These are phyloP conservation scores for Kurtzmaniella fragi DNA, from an alignment of 805 yeast species.

Conservation along the genomic window DNA sequence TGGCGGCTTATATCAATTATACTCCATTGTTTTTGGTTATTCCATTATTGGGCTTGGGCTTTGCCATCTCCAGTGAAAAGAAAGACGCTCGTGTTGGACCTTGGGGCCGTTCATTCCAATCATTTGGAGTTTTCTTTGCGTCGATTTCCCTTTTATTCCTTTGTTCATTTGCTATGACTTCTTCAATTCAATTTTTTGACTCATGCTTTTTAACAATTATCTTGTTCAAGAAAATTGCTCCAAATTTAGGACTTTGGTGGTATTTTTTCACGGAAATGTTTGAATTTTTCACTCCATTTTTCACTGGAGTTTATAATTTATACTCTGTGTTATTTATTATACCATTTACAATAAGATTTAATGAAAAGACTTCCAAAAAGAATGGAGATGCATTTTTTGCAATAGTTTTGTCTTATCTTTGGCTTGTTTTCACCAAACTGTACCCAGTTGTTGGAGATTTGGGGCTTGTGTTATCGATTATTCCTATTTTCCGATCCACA, in stretches of 20 bases:
- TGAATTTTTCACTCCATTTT: constrained; percentile 80
- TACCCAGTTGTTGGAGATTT: constrained; percentile 84
- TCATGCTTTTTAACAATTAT: constrained; percentile 52
- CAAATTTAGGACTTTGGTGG: constrained; percentile 98
- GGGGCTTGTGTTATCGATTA: constrained; percentile 36
- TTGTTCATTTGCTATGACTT: constrained; percentile 18
- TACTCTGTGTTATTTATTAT: constrained; percentile 60
- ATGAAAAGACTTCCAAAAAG: constrained; percentile 8
- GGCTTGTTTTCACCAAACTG: constrained; percentile 62
- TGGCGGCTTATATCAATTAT: constrained; percentile 59
- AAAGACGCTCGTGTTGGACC: background rate
- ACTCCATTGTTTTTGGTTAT: constrained; percentile 58
- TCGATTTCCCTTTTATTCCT: constrained; percentile 19
- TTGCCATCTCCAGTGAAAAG: constrained; percentile 10
- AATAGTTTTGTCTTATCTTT: constrained; percentile 34
- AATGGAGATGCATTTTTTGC: constrained; percentile 57
- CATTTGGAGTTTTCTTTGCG: constrained; percentile 13
- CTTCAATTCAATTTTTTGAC: constrained; percentile 22
- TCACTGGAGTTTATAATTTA: constrained; percentile 76
- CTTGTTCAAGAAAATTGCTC: constrained; percentile 65
- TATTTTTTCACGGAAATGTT: constrained; percentile 95
- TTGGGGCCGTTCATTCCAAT: constrained; percentile 8
- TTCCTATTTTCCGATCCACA: constrained; percentile 42
- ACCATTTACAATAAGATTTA: constrained; percentile 72
- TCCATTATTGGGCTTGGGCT: constrained; percentile 45